Conservation (phyloP, 75 land plant species). For the Pinus albicaulis region DNA sequence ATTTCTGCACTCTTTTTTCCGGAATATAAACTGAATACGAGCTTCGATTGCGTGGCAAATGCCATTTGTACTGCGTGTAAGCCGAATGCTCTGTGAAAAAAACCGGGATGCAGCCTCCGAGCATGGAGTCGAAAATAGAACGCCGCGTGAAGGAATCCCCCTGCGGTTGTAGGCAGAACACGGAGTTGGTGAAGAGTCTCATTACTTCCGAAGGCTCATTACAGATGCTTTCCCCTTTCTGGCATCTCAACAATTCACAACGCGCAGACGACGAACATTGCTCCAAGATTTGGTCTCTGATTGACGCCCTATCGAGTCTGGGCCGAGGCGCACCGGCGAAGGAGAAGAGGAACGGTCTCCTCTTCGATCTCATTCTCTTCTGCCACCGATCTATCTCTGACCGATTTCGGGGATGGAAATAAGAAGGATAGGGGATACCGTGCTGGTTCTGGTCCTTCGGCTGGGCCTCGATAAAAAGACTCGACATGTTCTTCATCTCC, state of each 20-base stretch:
- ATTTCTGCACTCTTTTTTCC: conserved; percentile 4
- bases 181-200: conserved; percentile 32
- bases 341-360: conserved; percentile 43
- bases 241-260: conserved; percentile 38
- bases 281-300: conserved; percentile 27
- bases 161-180: conserved; percentile 73
- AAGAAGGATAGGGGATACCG: conserved; percentile 74
- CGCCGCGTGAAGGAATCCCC: conserved; percentile 73
- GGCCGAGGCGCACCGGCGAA: conserved; percentile 65
- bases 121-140: conserved; percentile 70
- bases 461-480: conserved; percentile 48
- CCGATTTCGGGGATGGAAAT: conserved; percentile 58
- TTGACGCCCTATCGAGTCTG: conserved; percentile 34
- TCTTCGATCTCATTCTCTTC: conserved; percentile 9
- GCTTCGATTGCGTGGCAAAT: conserved; percentile 25
- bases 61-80: conserved; percentile 71
- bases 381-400: conserved; percentile 59
- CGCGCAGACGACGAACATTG: conserved; percentile 37
- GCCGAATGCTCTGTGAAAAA: conserved; percentile 73
- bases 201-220: conserved; percentile 41
- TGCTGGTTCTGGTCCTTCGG: conserved; percentile 41
- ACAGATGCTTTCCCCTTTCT: conserved; percentile 20
- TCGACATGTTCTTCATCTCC: conserved; percentile 42
- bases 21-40: conserved; percentile 44
- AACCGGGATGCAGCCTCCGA: conserved; percentile 80